Conservation (phyloP, 1,139 yeast species). For the Saccharomyces hybrid region DNA sequence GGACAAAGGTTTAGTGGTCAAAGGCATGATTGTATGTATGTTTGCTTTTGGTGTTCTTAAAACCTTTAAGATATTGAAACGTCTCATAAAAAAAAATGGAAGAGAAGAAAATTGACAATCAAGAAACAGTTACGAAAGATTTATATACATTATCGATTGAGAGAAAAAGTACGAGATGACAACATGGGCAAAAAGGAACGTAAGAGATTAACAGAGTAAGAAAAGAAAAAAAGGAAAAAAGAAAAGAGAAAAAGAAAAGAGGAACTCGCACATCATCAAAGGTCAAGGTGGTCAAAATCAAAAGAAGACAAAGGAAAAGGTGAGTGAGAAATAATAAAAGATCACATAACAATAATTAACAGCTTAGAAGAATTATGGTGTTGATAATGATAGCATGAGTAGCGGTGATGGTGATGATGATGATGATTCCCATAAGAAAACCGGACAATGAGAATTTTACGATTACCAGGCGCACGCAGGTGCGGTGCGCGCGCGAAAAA, state of each 20-base stretch:
- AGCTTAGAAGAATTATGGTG: neutral
- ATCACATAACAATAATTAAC: neutral
- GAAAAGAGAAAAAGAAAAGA: conserved; percentile 1
- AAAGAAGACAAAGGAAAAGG: neutral
- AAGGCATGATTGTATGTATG: conserved; percentile 18
- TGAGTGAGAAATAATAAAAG: neutral
- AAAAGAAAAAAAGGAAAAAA: neutral
- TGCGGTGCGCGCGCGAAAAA: neutral
- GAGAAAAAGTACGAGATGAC: neutral
- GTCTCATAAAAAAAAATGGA: neutral
- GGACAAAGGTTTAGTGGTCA: conserved; percentile 28
- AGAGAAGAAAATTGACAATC: neutral
- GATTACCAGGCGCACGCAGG: neutral
- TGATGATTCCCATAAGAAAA: neutral
- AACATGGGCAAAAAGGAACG: neutral
- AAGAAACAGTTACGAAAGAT: neutral
- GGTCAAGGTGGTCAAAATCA: neutral
- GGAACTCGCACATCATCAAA: conserved; percentile 1
- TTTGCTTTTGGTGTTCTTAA: conserved; percentile 3
- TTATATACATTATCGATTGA: neutral
- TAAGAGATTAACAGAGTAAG: neutral
- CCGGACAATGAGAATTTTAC: neutral
- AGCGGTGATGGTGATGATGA: neutral
- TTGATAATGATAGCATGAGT: neutral
- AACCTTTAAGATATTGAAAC: neutral